Evolutionary conservation across 495 filamentous ascomycete genomes (phyloP).

Genomic region (Aspergillus bridgeri): DNA sequence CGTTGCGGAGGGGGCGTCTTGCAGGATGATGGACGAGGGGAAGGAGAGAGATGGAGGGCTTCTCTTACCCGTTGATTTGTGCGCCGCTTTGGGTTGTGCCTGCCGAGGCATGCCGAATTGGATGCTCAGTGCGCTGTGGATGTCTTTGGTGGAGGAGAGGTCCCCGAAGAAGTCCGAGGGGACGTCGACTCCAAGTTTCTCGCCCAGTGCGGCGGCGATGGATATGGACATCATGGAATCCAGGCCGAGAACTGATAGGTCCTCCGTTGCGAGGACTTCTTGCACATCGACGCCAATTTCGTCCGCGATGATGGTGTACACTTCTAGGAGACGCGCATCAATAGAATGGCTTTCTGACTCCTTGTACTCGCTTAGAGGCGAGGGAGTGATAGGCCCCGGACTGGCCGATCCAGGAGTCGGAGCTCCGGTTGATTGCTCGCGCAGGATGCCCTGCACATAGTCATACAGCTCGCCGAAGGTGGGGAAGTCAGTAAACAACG

Average conservation of each 20-base stretch:
- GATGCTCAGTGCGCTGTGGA: neutral
- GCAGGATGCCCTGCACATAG: neutral
- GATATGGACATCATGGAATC: slow-evolving; percentile 49
- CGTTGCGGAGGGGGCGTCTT: slow-evolving; percentile 22
- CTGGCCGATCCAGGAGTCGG: neutral
- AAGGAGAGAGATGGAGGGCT: neutral
- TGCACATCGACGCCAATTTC: slow-evolving; percentile 39
- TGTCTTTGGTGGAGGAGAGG: slow-evolving; percentile 41
- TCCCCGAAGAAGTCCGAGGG: slow-evolving; percentile 49
- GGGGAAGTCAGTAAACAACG: slow-evolving; percentile 53
- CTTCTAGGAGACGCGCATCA: neutral
- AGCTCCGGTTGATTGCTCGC: neutral
- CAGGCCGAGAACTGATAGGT: slow-evolving; percentile 45
- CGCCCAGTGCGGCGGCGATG: slow-evolving; percentile 32
- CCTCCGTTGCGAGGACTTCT: slow-evolving; percentile 33
- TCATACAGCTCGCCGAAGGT: slow-evolving; percentile 51
- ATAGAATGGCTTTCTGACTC: neutral
- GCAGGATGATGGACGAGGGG: slow-evolving; percentile 21
- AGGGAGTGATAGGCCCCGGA: neutral
- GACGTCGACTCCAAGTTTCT: slow-evolving; percentile 35
- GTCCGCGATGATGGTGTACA: slow-evolving; percentile 35
- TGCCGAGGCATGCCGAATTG: neutral
- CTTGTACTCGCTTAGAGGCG: neutral
- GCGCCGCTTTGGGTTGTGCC: neutral
- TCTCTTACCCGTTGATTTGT: neutral